A percentile compares a stretch with the other conserved stretches of the same genome.
phyloP scores from a whole-genome alignment of 2,329 filamentous ascomycete genomes.

The Verticillium klebahnii region DNA sequence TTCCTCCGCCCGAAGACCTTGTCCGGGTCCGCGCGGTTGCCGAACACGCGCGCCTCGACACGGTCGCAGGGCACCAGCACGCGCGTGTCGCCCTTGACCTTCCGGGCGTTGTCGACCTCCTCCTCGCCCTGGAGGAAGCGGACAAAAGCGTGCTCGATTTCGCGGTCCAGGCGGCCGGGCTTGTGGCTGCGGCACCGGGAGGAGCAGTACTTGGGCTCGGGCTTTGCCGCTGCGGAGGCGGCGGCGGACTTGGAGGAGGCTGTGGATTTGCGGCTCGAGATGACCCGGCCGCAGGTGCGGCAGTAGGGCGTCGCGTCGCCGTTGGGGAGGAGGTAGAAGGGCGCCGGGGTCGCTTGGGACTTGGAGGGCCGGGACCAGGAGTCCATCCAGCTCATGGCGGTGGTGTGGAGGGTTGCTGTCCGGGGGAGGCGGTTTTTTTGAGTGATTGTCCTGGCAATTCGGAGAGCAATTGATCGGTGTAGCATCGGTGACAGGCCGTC shows the following conservation, averaged over 20 bases:
- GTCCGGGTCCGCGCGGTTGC: slow-evolving; percentile 35
- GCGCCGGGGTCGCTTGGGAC: slow-evolving; percentile 40
- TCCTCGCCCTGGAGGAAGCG: slow-evolving; percentile 21
- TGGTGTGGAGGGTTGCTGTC: neutral
- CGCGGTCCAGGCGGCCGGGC: slow-evolving; percentile 41
- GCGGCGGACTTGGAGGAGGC: slow-evolving; percentile 21
- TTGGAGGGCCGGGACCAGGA: slow-evolving; percentile 35
- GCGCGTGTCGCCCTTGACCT: slow-evolving; percentile 43
- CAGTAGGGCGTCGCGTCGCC: slow-evolving; percentile 49
- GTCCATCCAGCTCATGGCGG: slow-evolving; percentile 37
- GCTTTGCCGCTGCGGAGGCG: slow-evolving; percentile 15
- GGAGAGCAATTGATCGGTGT: neutral
- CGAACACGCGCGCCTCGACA: slow-evolving; percentile 47
- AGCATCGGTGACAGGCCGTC: neutral
- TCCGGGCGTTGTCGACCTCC: slow-evolving; percentile 2
- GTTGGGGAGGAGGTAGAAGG: slow-evolving; percentile 45
- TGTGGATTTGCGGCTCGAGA: slow-evolving; percentile 31
- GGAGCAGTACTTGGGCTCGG: slow-evolving; percentile 51
- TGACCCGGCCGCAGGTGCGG: slow-evolving; percentile 51
- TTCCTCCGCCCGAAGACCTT: slow-evolving; percentile 34
- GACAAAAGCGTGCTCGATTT: slow-evolving; percentile 47
- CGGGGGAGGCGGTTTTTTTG: neutral
- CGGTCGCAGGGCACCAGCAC: slow-evolving; percentile 43
- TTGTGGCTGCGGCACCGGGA: slow-evolving; percentile 47
- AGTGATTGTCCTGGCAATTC: neutral